phyloP scores from a whole-genome alignment of 495 filamentous ascomycete species.

The Trichoderma gamsii region DNA sequence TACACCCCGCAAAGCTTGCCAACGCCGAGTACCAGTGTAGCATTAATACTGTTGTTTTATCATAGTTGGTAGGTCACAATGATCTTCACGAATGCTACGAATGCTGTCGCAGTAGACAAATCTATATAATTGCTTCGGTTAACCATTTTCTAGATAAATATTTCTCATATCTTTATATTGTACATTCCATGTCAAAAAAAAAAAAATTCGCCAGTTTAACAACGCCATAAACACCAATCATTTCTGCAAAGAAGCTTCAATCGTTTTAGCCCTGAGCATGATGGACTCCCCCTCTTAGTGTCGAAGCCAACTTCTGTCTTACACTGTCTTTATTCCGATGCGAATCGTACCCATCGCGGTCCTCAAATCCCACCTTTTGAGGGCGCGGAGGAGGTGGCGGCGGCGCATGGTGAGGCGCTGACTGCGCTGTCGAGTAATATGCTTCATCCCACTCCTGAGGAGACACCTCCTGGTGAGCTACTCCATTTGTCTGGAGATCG shows the following conservation, averaged over 20 bases:
- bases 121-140: background rate
- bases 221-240: background rate
- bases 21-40: no score
- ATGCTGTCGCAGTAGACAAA: background rate
- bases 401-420: slow-evolving; percentile 5
- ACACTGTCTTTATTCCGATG: slow-evolving; percentile 3
- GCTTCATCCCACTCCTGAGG: slow-evolving; percentile 7
- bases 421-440: background rate
- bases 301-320: slow-evolving; percentile 6
- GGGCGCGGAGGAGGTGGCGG: slow-evolving; percentile 12
- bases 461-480: background rate
- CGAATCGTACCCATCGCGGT: slow-evolving; percentile 7
- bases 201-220: no score
- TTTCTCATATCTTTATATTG: background rate
- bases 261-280: background rate
- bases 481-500: background rate
- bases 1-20: no score
- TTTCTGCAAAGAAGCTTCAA: background rate
- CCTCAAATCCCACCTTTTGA: slow-evolving; percentile 13
- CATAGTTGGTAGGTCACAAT: background rate
- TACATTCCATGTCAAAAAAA: background rate
- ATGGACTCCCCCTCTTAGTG: background rate
- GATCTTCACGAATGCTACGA: background rate
- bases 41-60: no score
- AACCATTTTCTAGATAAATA: background rate